Evolutionary conservation across 306 rosid genomes (phyloP).

Genomic region (Cyamopsis tetragonoloba): DNA sequence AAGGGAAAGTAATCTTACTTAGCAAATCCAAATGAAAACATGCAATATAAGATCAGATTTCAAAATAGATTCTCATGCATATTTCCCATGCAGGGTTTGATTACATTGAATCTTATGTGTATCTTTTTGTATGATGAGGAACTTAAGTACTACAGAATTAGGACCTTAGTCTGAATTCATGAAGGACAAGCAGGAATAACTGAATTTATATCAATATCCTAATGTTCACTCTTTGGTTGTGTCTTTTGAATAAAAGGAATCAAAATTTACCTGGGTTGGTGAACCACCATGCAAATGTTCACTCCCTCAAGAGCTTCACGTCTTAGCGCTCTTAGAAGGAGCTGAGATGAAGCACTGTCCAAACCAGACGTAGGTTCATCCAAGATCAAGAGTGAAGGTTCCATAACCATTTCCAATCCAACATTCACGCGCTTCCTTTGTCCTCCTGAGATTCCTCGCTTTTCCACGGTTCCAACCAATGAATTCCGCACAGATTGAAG

Average conservation of each 20-base stretch:
- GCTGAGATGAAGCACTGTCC: constrained; percentile 96
- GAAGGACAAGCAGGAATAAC: not conserved
- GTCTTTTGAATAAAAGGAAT: constrained; percentile 10
- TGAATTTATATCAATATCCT: not conserved
- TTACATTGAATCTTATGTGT: not conserved
- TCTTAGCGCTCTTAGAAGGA: constrained; percentile 85
- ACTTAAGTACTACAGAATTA: not conserved
- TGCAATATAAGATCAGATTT: not conserved
- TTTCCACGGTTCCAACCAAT: constrained; percentile 91
- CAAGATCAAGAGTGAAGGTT: constrained; percentile 90
- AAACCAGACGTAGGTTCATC: constrained; percentile 98
- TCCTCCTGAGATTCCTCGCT: constrained; percentile 95
- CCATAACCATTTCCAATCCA: constrained; percentile 98
- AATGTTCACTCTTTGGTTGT: too few relatives aligned
- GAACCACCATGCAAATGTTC: constrained; percentile 95
- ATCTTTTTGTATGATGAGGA: not conserved
- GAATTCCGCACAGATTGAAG: constrained; percentile 83
- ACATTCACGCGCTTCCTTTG: constrained; percentile 97
- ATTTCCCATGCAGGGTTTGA: not conserved
- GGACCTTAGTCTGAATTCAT: not conserved
- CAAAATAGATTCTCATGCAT: not conserved
- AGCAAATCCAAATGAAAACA: not conserved
- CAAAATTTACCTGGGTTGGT: constrained; percentile 85
- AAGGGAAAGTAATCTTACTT: not conserved
- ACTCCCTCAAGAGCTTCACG: constrained; percentile 99